Evolutionary conservation across 495 filamentous ascomycete species (phyloP).

Genomic region (Aspergillus sclerotioniger): DNA sequence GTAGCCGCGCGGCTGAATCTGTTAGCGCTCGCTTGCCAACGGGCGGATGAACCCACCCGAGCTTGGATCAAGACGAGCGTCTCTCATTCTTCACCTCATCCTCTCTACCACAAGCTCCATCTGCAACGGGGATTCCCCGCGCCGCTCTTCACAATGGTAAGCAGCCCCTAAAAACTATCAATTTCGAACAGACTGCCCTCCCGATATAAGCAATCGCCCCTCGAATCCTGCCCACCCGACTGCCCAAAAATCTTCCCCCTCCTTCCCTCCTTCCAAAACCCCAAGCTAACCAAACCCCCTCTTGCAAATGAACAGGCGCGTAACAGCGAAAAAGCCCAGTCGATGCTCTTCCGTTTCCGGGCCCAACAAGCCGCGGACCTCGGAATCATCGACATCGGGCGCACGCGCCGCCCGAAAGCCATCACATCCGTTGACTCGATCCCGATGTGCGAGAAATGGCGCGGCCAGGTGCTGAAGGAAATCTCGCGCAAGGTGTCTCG

Average conservation of each 20-base stretch:
- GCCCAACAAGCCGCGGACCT: slow-evolving; percentile 95
- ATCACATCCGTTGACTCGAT: slow-evolving; percentile 84
- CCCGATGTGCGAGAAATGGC: slow-evolving; percentile 94
- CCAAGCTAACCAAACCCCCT: slow-evolving; percentile 16
- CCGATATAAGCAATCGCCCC: neutral
- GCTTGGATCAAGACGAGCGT: slow-evolving; percentile 17
- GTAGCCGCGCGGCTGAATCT: slow-evolving; percentile 21
- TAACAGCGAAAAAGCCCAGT: slow-evolving; percentile 98
- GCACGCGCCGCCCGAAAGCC: slow-evolving; percentile 81
- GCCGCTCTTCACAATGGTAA: slow-evolving; percentile 36
- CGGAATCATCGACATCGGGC: slow-evolving; percentile 92
- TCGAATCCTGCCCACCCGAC: neutral
- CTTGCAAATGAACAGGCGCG: slow-evolving; percentile 51
- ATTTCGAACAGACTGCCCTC: neutral
- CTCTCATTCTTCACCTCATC: slow-evolving; percentile 10
- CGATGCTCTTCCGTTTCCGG: slow-evolving; percentile 99
- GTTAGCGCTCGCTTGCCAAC: slow-evolving; percentile 21
- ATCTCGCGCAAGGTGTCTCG: slow-evolving; percentile 93
- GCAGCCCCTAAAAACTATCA: neutral
- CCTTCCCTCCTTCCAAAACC: neutral
- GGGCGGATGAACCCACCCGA: slow-evolving; percentile 22
- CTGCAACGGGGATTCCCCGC: slow-evolving; percentile 12
- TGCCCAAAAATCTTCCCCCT: neutral
- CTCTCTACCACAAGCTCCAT: slow-evolving; percentile 18
- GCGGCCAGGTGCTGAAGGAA: slow-evolving; percentile 95